A percentile compares a stretch with the other conserved stretches of the same genome.
Evolutionary conservation across 768 basidiomycete species (phyloP).

Genomic region (Hortiboletus flavorubellus): DNA sequence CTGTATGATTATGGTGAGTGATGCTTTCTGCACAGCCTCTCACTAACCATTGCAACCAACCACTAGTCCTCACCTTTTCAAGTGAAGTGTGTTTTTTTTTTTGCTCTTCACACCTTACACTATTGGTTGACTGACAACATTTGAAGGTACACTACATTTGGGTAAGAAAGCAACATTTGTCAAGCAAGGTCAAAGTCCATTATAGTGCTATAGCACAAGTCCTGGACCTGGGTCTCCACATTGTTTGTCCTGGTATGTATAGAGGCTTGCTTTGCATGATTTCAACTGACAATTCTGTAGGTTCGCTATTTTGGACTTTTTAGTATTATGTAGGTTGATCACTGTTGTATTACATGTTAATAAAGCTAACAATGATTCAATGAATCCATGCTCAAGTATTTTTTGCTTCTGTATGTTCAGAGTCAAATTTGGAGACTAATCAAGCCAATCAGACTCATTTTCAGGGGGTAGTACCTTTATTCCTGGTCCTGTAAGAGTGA

Average conservation of each 20-base stretch:
- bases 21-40: rapidly evolving
- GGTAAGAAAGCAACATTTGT: neutral
- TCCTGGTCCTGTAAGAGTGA: neutral
- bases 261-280: rapidly evolving
- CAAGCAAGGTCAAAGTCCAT: neutral
- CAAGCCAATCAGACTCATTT: neutral
- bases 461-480: neutral
- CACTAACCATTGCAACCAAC: neutral
- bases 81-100: neutral
- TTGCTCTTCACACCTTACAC: too few species aligned
- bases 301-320: constrained; percentile 6
- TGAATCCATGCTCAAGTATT: neutral
- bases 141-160: constrained; percentile 12
- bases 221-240: constrained; percentile 10
- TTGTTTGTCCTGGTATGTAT: constrained; percentile 6
- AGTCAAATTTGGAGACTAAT: neutral
- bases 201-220: neutral
- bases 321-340: constrained; percentile 1
- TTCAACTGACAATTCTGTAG: neutral
- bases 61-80: constrained; percentile 1
- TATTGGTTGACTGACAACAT: neutral
- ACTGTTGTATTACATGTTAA: too few species aligned
- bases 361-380: too few species aligned
- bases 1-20: constrained; percentile 9
- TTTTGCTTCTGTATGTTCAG: neutral